Evolutionary conservation across 2,329 filamentous ascomycete species (phyloP), one percentile per base, ranked within the genome.

Genomic region (Pseudogymnoascus sp.): DNA sequence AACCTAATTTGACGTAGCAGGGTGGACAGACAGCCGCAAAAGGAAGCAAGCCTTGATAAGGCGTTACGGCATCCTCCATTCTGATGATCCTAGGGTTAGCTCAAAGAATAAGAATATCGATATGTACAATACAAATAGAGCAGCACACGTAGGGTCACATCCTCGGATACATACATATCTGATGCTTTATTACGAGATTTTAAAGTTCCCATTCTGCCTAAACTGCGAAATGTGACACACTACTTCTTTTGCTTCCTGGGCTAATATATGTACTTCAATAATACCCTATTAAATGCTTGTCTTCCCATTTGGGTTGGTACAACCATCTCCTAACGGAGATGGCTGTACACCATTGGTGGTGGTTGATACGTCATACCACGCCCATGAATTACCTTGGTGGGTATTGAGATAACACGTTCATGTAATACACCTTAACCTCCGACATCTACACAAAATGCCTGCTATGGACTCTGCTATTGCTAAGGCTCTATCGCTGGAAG

Each of bases 1-100:
- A 72, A 61, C 28, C 60, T 22, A 49, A 8, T 11, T 9, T 30
- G 60, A 5, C 22, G 3, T 61, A 39, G 22, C 9, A 38, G 33
- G 22, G n/a, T 55, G 49, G n/a, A 19, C 5, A 30, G 25, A 12
- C 45, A 55, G n/a, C 25, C n/a, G 5, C 28, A 33, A 55, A 55
- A 33, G 49, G 45, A 35, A 2, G 28, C 22, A 35, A 2, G 28
- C 22, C 25, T 22, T 33, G 11, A 33, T 7, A 55, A 22, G 49
- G 49, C 49, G 28, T 7, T 35, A 12, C 49, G 49, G 49, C 28
- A 12, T 55, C 28, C 7, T 52, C 16, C 49, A 55, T 55, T 55
- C 49, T 33, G 11, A 35, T 33, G 49, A 55, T 55, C 5, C 49
- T 33, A 19, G 28, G 28, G 9, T 35, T 55, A 7, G n/a, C 25